A percentile compares a stretch with the other conserved stretches of the same genome.
phyloP scores from a whole-genome alignment of 192 early-diverging fungal genomes.

The Rhizoclosmatium globosum region DNA sequence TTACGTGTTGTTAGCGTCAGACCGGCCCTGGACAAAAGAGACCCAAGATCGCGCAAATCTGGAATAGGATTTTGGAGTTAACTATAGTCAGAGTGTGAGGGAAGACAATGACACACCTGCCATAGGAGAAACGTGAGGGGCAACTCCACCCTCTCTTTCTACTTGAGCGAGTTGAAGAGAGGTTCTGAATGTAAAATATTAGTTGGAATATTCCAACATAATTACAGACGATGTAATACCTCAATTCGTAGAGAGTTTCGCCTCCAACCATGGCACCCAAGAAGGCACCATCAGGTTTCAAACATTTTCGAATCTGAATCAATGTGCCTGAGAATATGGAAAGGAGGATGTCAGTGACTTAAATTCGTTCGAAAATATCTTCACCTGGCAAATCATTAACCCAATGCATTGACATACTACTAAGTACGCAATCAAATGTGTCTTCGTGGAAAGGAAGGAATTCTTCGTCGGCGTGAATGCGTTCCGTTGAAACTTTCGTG shows the following conservation, averaged over 20 bases:
- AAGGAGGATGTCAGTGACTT: slow-evolving; percentile 15
- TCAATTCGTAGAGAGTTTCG: slow-evolving; percentile 94
- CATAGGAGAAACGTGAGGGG: slow-evolving; percentile 90
- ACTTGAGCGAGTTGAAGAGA: slow-evolving; percentile 89
- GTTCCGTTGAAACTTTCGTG: slow-evolving; percentile 71
- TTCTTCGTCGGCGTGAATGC: slow-evolving; percentile 89
- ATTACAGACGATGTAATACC: slow-evolving; percentile 43
- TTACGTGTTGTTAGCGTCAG: slow-evolving; percentile 83
- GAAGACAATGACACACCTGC: slow-evolving; percentile 58
- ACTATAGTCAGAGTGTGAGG: not conserved
- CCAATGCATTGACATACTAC: slow-evolving; percentile 91
- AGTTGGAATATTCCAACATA: not conserved
- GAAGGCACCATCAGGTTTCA: slow-evolving; percentile 94
- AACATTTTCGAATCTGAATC: slow-evolving; percentile 79
- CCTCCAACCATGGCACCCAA: slow-evolving; percentile 94
- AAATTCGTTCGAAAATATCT: not conserved
- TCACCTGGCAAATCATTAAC: slow-evolving; percentile 91
- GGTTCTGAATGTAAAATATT: slow-evolving; percentile 60
- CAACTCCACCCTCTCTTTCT: slow-evolving; percentile 91
- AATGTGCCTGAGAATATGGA: slow-evolving; percentile 59
- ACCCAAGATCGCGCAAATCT: slow-evolving; percentile 80
- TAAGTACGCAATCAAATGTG: slow-evolving; percentile 88
- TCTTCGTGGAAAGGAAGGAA: slow-evolving; percentile 79
- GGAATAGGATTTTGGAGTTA: not conserved
- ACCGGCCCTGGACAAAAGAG: slow-evolving; percentile 81